Evolutionary conservation across 1,139 yeast genomes (phyloP), one percentile per base, ranked within the genome.

Genomic region (Sugiyamaella castrensis): DNA sequence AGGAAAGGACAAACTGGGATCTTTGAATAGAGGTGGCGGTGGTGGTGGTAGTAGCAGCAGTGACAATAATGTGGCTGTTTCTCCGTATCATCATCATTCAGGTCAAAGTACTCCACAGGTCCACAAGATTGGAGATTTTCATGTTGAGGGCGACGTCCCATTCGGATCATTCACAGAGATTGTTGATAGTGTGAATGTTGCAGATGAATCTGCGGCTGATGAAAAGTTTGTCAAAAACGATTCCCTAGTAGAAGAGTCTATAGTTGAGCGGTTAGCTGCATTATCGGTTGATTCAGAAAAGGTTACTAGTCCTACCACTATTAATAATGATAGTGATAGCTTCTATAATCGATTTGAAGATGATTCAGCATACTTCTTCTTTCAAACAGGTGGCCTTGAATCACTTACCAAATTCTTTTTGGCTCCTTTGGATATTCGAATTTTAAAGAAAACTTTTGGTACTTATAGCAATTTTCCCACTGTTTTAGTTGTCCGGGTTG

Each of bases 401-500:
- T 76, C 92, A 0, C 72, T 80, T 3, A 76, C 84, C 5, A 77
- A 79, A 29, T 88, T 72, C 64, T 84, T 87, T 37, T 70, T 91
- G 19, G 81, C 96, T 0, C 82, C 91, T 1, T 70, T 92, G 42
- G 98, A 92, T 61, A 77, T 87, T 43, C 83, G 83, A 52, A 81
- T 92, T 10, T 70, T 92, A 53, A 77, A 80, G 53, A 67, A 80
- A 0, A 76, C 83, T 5, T 88, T 79, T 67, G 81, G 80, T 5
- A 72, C 74, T 13, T 91, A 85, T 60, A 68, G 79, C 1, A 67
- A 73, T 11, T 79, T 91, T 56, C 98, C 98, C 0, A 67, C 84
- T 1, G 71, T 78, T 0, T 64, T 91, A 8, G 69, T 79, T 4
- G 79, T 80, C 8, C 76, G 74, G 37, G 78, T 92, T 12, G 95